Percentiles rank a stretch among this genome's conserved stretches.
Conservation (phyloP, 768 basidiomycete genomes). For the Amanita subjunquillea region DNA sequence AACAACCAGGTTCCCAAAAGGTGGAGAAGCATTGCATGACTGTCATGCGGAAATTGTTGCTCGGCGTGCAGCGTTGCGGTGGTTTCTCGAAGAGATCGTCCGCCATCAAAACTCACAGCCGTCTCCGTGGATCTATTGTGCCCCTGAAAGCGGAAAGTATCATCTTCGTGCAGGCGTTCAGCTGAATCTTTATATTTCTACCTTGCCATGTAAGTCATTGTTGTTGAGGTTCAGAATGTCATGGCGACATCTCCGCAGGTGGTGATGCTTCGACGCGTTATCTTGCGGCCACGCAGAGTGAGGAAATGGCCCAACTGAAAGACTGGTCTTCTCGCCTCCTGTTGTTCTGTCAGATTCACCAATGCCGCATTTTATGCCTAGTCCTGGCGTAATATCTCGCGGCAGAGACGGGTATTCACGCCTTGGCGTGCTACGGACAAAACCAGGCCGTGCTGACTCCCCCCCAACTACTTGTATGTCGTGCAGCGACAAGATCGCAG, state of each 20-base stretch:
- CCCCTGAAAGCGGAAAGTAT: slow-evolving; percentile 27
- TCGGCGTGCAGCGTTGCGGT: slow-evolving; percentile 64
- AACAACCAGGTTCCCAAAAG: slow-evolving; percentile 39
- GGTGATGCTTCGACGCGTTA: slow-evolving; percentile 84
- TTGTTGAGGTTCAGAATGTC: slow-evolving; percentile 4
- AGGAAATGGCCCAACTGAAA: slow-evolving; percentile 62
- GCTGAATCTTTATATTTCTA: slow-evolving; percentile 66
- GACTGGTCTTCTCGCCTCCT: slow-evolving; percentile 15
- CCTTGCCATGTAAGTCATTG: slow-evolving; percentile 35
- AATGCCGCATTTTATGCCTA: slow-evolving; percentile 10
- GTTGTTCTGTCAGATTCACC: slow-evolving; percentile 19
- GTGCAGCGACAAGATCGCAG: slow-evolving; percentile 90
- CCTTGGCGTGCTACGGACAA: slow-evolving; percentile 77
- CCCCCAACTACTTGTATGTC: slow-evolving; percentile 79
- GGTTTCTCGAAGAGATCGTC: slow-evolving; percentile 66
- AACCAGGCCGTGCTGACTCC: slow-evolving; percentile 88
- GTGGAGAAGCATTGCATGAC: slow-evolving; percentile 80
- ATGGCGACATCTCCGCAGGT: slow-evolving; percentile 34
- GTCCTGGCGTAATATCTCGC: slow-evolving; percentile 37
- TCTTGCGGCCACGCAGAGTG: slow-evolving; percentile 67
- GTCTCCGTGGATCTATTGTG: slow-evolving; percentile 41
- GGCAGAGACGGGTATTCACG: slow-evolving; percentile 76
- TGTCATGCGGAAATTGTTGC: slow-evolving; percentile 92
- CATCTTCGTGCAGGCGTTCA: slow-evolving; percentile 33
- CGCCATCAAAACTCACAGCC: slow-evolving; percentile 19